Conservation (phyloP, 345 rosid species). For the Anacardium occidentale region DNA sequence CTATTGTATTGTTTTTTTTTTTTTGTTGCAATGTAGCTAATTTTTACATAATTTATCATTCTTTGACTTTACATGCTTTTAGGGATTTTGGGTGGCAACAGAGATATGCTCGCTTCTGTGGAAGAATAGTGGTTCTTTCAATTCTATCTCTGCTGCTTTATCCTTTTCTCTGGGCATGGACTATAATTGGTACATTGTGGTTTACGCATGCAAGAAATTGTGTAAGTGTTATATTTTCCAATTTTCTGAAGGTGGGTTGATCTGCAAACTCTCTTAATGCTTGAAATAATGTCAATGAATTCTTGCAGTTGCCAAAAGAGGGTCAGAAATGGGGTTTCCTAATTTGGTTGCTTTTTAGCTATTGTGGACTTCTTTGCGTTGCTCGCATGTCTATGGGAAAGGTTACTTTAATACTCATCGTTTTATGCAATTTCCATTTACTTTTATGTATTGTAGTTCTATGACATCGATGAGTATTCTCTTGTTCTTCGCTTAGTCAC, state of each 20-base stretch:
- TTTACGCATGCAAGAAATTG: slow-evolving; percentile 69
- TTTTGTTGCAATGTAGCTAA: neutral
- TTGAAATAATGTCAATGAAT: slow-evolving; percentile 4
- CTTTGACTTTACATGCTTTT: slow-evolving; percentile 16
- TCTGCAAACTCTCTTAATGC: slow-evolving; percentile 8
- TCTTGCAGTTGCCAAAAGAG: slow-evolving; percentile 76
- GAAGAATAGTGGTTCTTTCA: slow-evolving; percentile 82
- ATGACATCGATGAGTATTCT: neutral
- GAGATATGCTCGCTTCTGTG: slow-evolving; percentile 85
- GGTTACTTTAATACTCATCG: slow-evolving; percentile 38
- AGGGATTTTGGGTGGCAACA: slow-evolving; percentile 99
- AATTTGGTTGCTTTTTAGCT: slow-evolving; percentile 95
- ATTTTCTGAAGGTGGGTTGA: neutral
- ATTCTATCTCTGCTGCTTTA: slow-evolving; percentile 68
- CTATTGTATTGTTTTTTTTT: neutral
- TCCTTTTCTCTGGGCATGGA: slow-evolving; percentile 98
- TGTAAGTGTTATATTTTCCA: slow-evolving; percentile 47
- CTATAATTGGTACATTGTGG: slow-evolving; percentile 88
- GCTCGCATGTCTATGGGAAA: slow-evolving; percentile 79
- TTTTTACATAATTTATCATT: slow-evolving; percentile 2
- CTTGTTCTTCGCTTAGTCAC: neutral
- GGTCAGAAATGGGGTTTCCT: slow-evolving; percentile 99
- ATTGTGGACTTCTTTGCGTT: slow-evolving; percentile 84
- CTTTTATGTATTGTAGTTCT: neutral
- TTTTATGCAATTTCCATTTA: neutral